These are phyloP conservation scores for carrot (Daucus carota) DNA, from an alignment of 129 eudicot genomes.

Conservation along the genomic window DNA sequence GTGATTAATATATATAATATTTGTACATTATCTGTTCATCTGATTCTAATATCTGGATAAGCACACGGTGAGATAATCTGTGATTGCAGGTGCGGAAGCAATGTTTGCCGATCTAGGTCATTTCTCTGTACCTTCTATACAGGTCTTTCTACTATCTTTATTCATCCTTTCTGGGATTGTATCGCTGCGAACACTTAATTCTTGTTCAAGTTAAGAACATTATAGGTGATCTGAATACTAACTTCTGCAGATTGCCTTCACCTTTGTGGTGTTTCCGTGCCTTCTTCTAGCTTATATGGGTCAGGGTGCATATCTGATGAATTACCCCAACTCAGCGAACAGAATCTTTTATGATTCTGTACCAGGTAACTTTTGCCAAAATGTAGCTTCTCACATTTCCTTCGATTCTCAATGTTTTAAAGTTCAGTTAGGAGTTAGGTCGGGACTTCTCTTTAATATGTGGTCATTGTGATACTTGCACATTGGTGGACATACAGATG, in stretches of 20 bases:
- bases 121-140: slow-evolving; percentile 88
- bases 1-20: neutral
- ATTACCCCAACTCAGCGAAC: slow-evolving; percentile 47
- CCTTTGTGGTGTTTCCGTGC: slow-evolving; percentile 89
- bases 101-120: slow-evolving; percentile 99
- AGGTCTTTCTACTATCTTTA: slow-evolving; percentile 39
- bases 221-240: neutral
- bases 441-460: neutral
- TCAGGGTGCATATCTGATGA: slow-evolving; percentile 82
- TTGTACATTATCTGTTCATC: neutral
- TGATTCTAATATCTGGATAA: neutral
- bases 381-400: neutral
- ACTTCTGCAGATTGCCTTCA: slow-evolving; percentile 70
- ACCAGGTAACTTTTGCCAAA: slow-evolving; percentile 48
- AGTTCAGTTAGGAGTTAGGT: neutral
- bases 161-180: neutral
- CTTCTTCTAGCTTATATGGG: slow-evolving; percentile 97
- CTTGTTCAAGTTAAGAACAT: neutral
- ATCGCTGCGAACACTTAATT: neutral
- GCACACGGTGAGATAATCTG: neutral
- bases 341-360: slow-evolving; percentile 84
- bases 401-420: neutral
- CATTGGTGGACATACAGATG: slow-evolving; percentile 35
- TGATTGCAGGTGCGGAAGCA: slow-evolving; percentile 85
- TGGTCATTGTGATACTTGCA: slow-evolving; percentile 6